A percentile compares a stretch with the other conserved stretches of the same genome.
Conservation (phyloP, 441 rosid genomes). For the Gossypium lobatum region DNA sequence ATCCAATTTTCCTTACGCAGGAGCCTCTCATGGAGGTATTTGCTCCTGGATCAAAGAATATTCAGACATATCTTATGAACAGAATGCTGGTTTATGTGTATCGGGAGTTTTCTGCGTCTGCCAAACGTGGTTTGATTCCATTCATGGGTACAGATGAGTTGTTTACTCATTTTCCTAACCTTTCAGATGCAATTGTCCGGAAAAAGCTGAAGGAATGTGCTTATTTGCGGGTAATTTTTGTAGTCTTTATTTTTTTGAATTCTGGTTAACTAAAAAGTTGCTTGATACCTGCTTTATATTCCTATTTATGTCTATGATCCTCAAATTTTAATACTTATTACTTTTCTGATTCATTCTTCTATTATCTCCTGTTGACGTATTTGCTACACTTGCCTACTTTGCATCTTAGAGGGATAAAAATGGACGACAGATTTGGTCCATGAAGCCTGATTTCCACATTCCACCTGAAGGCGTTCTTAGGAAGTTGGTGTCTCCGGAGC, state of each 20-base stretch:
- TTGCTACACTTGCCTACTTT: constrained; percentile 20
- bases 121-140: constrained; percentile 54
- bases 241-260: constrained; percentile 4
- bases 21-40: constrained; percentile 97
- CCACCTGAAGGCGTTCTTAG: constrained; percentile 84
- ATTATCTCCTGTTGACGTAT: constrained; percentile 13
- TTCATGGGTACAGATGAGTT: constrained; percentile 74
- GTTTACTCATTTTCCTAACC: constrained; percentile 54
- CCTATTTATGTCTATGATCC: neutral
- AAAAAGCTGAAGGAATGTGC: constrained; percentile 79
- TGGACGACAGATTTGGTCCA: constrained; percentile 67
- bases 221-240: constrained; percentile 46
- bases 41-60: constrained; percentile 80
- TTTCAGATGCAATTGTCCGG: constrained; percentile 60
- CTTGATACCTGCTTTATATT: neutral
- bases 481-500: constrained; percentile 76
- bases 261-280: neutral
- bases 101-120: constrained; percentile 67
- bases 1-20: constrained; percentile 34
- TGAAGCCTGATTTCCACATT: constrained; percentile 53
- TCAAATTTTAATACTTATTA: neutral
- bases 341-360: neutral
- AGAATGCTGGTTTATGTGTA: constrained; percentile 76
- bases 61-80: constrained; percentile 67
- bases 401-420: constrained; percentile 56